Evolutionary conservation across 1,284 basidiomycete genomes (phyloP), one percentile per base, ranked within the genome.

Genomic region (Mycena sp.): DNA sequence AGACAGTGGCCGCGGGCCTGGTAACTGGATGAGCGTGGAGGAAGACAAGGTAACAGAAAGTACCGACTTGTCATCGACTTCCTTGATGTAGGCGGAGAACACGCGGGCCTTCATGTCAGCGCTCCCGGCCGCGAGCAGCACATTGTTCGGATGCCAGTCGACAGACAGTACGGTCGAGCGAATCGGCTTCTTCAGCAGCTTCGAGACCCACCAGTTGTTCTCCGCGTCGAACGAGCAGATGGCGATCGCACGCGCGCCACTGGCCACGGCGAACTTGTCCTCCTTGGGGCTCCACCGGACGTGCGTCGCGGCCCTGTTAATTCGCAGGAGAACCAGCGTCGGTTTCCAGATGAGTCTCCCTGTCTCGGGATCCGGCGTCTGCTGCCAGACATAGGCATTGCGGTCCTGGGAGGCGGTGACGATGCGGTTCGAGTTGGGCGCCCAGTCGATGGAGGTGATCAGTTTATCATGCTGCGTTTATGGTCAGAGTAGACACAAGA

Each of bases 151-250:
- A 76, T 99, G 97, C 97, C 97, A 97, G 72, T 99, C 97, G 71
- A 99, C 81, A 11, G 91, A 89, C 28, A 99, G 85, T 7, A 99
- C 96, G 0, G 98, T 99, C 14, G 93, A 94, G 67, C 94, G 81
- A 64, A 98, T 89, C 14, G 98, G 98, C 78, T 98, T 98, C 89
- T 99, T 99, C 78, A 99, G 83, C 72, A 95, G 93, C 77, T 95
- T 96, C 21, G 96, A 92, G 2, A 98, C 95, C 98, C 98, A 99
- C 98, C 98, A 99, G 77, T 99, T 94, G 81, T 95, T 97, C 81
- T 98, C 96, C 25, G 93, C 85, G 75, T 98, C 96, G 74, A 97
- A 98, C 17, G 93, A 96, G 76, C 96, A 98, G 51, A 98, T 87
- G 11, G 95, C 94, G 71, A 98, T 96, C 37, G 95, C 92, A 41